These are phyloP conservation scores for Endotrypanum monterogeii DNA, from an alignment of 208 protist species.

Conservation along the genomic window DNA sequence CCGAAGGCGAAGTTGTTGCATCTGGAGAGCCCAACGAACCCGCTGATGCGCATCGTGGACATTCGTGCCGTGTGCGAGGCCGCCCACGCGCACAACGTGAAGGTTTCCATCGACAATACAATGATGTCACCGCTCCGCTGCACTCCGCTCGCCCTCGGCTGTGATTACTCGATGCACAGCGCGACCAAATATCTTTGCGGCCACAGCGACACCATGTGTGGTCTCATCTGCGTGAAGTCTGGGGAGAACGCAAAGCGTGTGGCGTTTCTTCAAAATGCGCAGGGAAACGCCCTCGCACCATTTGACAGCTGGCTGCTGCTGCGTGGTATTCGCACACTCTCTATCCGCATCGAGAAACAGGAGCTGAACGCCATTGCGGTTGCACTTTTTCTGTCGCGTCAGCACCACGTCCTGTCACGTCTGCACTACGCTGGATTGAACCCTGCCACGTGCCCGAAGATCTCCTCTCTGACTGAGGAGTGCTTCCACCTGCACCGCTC, in stretches of 20 bases:
- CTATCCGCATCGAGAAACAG: slow-evolving; percentile 92
- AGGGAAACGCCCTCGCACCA: slow-evolving; percentile 90
- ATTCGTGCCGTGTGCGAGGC: slow-evolving; percentile 80
- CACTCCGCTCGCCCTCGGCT: slow-evolving; percentile 93
- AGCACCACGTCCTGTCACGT: slow-evolving; percentile 70
- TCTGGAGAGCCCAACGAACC: slow-evolving; percentile 96
- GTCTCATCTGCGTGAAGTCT: slow-evolving; percentile 70
- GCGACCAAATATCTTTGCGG: slow-evolving; percentile 97
- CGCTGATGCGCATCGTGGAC: slow-evolving; percentile 92
- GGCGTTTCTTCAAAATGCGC: slow-evolving; percentile 93
- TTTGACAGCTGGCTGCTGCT: slow-evolving; percentile 95
- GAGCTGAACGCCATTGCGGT: slow-evolving; percentile 90
- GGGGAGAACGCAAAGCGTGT: slow-evolving; percentile 68
- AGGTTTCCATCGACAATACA: slow-evolving; percentile 96
- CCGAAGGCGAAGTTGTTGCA: slow-evolving; percentile 85
- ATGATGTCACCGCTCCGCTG: slow-evolving; percentile 96
- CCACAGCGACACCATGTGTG: slow-evolving; percentile 94
- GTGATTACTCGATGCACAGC: slow-evolving; percentile 95
- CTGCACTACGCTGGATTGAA: slow-evolving; percentile 93
- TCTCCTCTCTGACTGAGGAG: slow-evolving; percentile 69
- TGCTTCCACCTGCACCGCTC: slow-evolving; percentile 75
- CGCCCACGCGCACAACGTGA: slow-evolving; percentile 62
- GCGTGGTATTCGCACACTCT: slow-evolving; percentile 95
- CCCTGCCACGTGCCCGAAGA: slow-evolving; percentile 60
- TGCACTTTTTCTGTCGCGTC: slow-evolving; percentile 65